Evolutionary conservation across 2,329 filamentous ascomycete genomes (phyloP).

Genomic region (Colletotrichum echinochloae): DNA sequence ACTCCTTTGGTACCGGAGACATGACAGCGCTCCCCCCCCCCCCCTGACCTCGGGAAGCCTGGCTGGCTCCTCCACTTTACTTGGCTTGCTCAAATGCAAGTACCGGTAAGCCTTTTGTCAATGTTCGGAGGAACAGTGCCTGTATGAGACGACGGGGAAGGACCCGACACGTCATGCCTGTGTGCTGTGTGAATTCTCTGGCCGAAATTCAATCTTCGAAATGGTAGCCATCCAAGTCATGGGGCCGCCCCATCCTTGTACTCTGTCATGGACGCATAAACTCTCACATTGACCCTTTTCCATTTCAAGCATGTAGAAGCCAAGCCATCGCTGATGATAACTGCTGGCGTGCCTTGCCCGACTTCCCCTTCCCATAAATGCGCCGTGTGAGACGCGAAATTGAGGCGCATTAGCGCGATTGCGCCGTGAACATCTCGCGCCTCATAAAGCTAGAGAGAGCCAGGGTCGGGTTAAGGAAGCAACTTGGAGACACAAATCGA

Average conservation of each 20-base stretch:
- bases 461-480: conserved; percentile 13
- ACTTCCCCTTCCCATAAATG: not conserved
- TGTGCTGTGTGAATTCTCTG: conserved; percentile 16
- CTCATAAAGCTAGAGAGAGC: conserved; percentile 5
- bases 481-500: conserved; percentile 14
- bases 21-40: conserved; percentile 21
- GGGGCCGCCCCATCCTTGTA: conserved; percentile 35
- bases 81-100: not conserved
- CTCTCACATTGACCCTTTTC: conserved; percentile 26
- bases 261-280: conserved; percentile 25
- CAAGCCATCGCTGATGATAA: not conserved
- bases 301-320: conserved; percentile 18
- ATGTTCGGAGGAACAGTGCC: conserved; percentile 30
- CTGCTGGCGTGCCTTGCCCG: not conserved
- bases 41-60: conserved; percentile 15
- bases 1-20: conserved; percentile 12
- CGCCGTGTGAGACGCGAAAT: conserved; percentile 1
- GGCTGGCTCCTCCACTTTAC: not conserved
- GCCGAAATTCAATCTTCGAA: conserved; percentile 34
- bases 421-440: not conserved
- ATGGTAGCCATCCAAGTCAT: not conserved
- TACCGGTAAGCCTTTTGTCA: not conserved
- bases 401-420: conserved; percentile 4
- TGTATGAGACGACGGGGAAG: conserved; percentile 40
- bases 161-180: conserved; percentile 27